These are phyloP conservation scores for Scytalidium lignicola DNA, from an alignment of 2,329 filamentous ascomycete species.

Conservation along the genomic window DNA sequence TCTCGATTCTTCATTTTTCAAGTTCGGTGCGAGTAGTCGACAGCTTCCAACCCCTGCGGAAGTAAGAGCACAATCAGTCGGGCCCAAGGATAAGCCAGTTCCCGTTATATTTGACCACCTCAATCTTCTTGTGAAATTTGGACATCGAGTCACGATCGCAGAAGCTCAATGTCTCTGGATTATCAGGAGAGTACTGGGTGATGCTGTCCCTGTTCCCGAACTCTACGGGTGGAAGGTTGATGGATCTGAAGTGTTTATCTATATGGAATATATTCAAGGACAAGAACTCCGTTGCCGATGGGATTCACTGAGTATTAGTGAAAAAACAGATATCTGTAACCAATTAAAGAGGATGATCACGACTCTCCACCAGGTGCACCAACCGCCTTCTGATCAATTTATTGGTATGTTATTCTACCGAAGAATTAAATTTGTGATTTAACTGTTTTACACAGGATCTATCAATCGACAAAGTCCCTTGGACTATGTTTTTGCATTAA, in stretches of 20 bases:
- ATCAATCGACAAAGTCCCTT: constrained; percentile 14
- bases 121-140: constrained; percentile 30
- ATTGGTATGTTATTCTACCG: constrained; percentile 6
- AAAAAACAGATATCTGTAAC: constrained; percentile 11
- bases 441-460: constrained; percentile 4
- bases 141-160: constrained; percentile 17
- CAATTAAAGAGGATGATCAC: constrained; percentile 14
- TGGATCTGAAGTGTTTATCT: constrained; percentile 21
- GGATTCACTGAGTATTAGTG: constrained; percentile 9
- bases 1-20: constrained; percentile 4
- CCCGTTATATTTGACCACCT: constrained; percentile 26
- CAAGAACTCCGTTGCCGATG: constrained; percentile 11
- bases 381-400: constrained; percentile 8
- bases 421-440: neutral
- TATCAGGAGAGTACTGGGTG: constrained; percentile 16
- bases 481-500: constrained; percentile 16
- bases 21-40: neutral
- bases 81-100: constrained; percentile 4
- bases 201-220: constrained; percentile 30
- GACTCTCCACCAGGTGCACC: constrained; percentile 10
- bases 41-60: constrained; percentile 1
- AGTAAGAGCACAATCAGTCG: neutral
- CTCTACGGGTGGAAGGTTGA: constrained; percentile 29
- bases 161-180: constrained; percentile 29
- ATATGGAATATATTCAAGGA: constrained; percentile 21